These are phyloP conservation scores for Ustilago crameri DNA, from an alignment of 1,284 basidiomycete genomes.

Conservation along the genomic window DNA sequence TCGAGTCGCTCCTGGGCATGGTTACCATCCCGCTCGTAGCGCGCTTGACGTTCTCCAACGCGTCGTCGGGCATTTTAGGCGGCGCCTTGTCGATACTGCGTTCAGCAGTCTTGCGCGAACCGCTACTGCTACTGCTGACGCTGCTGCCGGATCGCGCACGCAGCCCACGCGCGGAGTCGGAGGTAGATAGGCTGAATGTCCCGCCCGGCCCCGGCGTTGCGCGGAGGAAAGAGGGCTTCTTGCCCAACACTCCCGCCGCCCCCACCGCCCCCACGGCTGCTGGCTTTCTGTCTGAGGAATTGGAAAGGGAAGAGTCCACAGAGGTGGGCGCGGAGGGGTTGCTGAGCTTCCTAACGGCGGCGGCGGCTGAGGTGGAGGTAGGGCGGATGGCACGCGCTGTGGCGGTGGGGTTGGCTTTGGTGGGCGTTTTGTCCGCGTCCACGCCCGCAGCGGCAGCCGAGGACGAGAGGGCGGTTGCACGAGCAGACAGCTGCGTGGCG, in stretches of 20 bases:
- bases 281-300: not conserved
- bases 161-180: conserved; percentile 18
- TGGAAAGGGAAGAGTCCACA: conserved; percentile 4
- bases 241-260: not conserved
- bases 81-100: not conserved
- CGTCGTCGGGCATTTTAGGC: conserved; percentile 10
- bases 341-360: conserved; percentile 3
- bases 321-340: conserved; percentile 3
- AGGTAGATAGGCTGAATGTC: conserved; percentile 32
- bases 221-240: conserved; percentile 41
- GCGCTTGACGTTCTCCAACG: conserved; percentile 10
- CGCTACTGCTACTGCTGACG: not conserved
- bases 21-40: not conserved
- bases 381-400: conserved; percentile 17
- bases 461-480: not conserved
- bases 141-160: conserved; percentile 19
- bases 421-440: conserved; percentile 26
- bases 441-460: no score
- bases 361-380: conserved; percentile 1
- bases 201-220: conserved; percentile 50
- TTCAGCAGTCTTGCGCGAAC: not conserved
- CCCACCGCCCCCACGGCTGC: no score
- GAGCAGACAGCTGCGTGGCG: not conserved
- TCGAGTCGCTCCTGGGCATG: conserved; percentile 9
- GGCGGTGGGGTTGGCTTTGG: conserved; percentile 17